These are phyloP conservation scores for Penicillium crustosum DNA, from an alignment of 2,329 filamentous ascomycete species.

Conservation along the genomic window DNA sequence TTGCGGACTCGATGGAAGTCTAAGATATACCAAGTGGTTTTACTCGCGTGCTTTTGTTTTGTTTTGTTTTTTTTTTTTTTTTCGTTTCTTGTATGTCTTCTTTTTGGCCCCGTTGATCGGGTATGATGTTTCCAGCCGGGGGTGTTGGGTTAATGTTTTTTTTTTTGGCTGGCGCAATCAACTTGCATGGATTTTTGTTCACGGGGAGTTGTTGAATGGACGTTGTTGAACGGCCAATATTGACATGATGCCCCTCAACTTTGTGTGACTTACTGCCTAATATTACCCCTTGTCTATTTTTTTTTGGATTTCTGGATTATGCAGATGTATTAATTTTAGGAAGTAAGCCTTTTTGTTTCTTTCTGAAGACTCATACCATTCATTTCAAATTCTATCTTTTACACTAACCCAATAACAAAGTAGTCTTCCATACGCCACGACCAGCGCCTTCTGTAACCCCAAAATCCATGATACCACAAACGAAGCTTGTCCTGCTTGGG, in stretches of 20 bases:
- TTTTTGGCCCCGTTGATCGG: constrained; percentile 21
- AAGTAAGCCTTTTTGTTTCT: background rate
- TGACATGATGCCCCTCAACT: constrained; percentile 14
- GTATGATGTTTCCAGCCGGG: constrained; percentile 16
- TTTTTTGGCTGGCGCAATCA: constrained; percentile 24
- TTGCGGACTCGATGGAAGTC: constrained; percentile 55
- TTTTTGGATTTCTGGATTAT: background rate
- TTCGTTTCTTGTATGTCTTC: constrained; percentile 16
- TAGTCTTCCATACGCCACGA: too few species aligned
- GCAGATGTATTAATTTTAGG: background rate
- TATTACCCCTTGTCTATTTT: constrained; percentile 4
- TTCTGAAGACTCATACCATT: background rate
- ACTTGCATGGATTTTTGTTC: constrained; percentile 22
- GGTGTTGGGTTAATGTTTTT: constrained; percentile 19
- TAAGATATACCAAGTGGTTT: constrained; percentile 26
- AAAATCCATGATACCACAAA: too few species aligned
- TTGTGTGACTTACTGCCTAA: constrained; percentile 22
- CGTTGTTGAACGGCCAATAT: constrained; percentile 13
- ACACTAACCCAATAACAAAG: too few species aligned
- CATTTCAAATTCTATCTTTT: background rate
- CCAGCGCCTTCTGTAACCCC: too few species aligned
- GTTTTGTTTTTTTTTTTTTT: background rate
- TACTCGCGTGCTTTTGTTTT: background rate
- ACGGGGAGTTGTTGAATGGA: constrained; percentile 15
- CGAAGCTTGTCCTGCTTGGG: too few species aligned